Base-by-base conservation (phyloP, 2,329 filamentous ascomycete genomes). In the Clonostachys sp. region DNA sequence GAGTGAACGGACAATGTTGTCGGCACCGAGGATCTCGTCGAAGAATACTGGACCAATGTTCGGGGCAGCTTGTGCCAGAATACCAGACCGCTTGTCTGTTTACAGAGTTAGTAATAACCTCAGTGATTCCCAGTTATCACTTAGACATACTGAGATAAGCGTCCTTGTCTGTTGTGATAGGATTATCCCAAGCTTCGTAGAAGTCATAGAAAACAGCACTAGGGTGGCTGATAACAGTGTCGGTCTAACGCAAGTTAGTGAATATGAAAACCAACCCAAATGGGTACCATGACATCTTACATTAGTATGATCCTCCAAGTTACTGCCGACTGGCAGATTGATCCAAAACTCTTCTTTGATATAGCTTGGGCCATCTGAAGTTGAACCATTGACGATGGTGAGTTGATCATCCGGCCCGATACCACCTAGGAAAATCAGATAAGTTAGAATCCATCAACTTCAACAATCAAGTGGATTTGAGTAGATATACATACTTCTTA, bases 351-450 rank as follows among this genome's bases (percentile, higher is more conserved):
- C 61, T 51, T 71, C 63, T 5, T 66, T 59, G 20, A 79, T 72
- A 72, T 83, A 78, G 3, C 68, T 74, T 13, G 69, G 55, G 0
- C 75, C 75, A 51, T 82, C 78, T 16, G 9, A 10, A 2, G 61
- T 61, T 2, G 76, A 78, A 45, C 58, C 63, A 43, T 74, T 64
- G 33, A 82, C 78, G 12, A 80, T 59, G 17, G 70, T 59, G 20
- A 84, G 70, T 58, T 88, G 69, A 70, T 80, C 73, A 66, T 66
- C 63, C 18, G 83, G 83, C 5, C 85, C 86, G 52, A 87, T 89
- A 54, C 86, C 72, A 44, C 64, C 64, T 64, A 51, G 55, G 4
- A 30, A 10, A 36, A 12, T 6, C 40, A 42, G 6, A 42, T 5
- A 5, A 36, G 5, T 12, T 46, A 39, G 38, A 35, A 46, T 43